Evolutionary conservation across 2,329 filamentous ascomycete genomes (phyloP), one percentile per base, ranked within the genome.

Genomic region (Trichoderma arundinaceum): DNA sequence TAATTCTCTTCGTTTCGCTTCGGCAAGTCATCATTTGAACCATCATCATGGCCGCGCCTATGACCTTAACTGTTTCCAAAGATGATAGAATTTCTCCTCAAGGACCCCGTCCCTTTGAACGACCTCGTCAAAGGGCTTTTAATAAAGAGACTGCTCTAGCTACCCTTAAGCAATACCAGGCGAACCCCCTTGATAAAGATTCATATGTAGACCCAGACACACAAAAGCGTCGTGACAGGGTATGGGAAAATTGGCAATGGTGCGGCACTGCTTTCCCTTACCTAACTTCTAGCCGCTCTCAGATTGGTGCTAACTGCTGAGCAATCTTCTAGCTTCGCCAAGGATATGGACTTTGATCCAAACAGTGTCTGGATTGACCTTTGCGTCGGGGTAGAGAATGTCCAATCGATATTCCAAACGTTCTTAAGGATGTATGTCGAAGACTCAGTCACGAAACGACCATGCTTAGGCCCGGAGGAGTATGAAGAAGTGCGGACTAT

Each of bases 181-280:
- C 22, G 15, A 54, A 46, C 32, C 64, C 64, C 19, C 38, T 60
- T 28, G 33, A 60, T 13, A 33, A 61, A 38, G 39, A 39, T 46
- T 66, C 17, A 15, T 60, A 60, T 35, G 13, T 66, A 12, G 57
- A 60, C 33, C 64, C 48, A 13, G 35, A 60, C 8, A 66, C 54
- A 38, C 33, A 46, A 54, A 44, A 61, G 15, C 64, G 56, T 41
- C 56, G 54, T 44, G 17, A 54, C 12, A 56, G 28, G n/a, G 19
- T 66, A 39, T 66, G 35, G 64, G 7, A 61, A 22, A 61, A 49
- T 57, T 66, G 54, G 56, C 32, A 28, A 66, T n/a, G 38, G 56
- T 65, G 33, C 15, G 53, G 39, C 53, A 43, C n/a, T n/a, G n/a
- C n/a, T 38, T 54, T 33, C 51, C 32, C 22, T n/a, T 57, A 35